Conservation (phyloP, 179 eudicot species). For the Patellifolia procumbens region DNA sequence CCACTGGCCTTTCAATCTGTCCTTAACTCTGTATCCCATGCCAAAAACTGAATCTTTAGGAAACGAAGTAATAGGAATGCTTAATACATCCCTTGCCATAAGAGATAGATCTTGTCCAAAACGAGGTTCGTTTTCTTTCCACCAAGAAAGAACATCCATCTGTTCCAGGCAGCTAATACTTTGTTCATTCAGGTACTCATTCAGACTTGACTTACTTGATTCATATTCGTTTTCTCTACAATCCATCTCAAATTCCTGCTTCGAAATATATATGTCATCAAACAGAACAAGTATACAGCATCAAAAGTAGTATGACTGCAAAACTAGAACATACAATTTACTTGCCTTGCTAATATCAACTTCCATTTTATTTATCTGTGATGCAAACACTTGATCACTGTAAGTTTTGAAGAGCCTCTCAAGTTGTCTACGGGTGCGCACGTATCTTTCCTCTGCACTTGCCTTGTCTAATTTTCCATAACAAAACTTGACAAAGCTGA, state of each 20-base stretch:
- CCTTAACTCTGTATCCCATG: slow-evolving; percentile 20
- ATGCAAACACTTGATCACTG: not conserved
- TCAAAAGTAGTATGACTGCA: not conserved
- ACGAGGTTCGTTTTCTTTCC: slow-evolving; percentile 20
- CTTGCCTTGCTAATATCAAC: not conserved
- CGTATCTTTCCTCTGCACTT: slow-evolving; percentile 13
- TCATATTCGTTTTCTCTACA: slow-evolving; percentile 5
- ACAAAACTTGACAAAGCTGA: slow-evolving; percentile 15
- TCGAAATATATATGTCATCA: not conserved
- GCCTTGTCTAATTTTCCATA: slow-evolving; percentile 14
- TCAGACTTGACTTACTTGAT: slow-evolving; percentile 12
- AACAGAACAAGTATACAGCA: not conserved
- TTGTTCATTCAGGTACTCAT: slow-evolving; percentile 18
- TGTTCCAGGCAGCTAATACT: not conserved
- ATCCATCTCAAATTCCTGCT: not conserved
- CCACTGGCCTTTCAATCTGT: slow-evolving; percentile 9
- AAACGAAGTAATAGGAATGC: slow-evolving; percentile 22
- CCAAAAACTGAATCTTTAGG: slow-evolving; percentile 25
- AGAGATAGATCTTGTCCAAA: slow-evolving; percentile 12
- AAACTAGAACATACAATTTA: not conserved
- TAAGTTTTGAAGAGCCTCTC: slow-evolving; percentile 21
- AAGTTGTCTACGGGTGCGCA: slow-evolving; percentile 13
- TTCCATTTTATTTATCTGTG: not conserved
- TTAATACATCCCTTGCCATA: slow-evolving; percentile 25
- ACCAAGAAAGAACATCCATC: slow-evolving; percentile 20